Base-by-base conservation (phyloP, 1,284 basidiomycete genomes). In the Microbotryomycetes sp. region DNA sequence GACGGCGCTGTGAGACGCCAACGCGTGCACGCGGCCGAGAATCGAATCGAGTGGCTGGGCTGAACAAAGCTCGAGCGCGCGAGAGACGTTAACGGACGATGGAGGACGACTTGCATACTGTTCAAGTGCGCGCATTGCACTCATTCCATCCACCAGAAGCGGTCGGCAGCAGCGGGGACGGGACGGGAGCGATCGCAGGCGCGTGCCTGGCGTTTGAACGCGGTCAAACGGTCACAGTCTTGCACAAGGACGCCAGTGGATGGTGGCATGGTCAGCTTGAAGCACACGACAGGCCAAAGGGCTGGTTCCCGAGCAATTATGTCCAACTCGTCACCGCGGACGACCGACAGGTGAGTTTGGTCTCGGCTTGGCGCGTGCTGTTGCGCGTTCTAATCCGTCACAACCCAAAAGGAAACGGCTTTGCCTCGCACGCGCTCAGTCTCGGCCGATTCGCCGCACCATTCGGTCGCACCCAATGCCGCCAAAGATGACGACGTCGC, bases 221-320 rank as follows among this genome's bases (percentile, higher is more conserved):
- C 0, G 93, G 94, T 1, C 88, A 97, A 73, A 81, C 94, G 56
- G 92, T 98, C 64, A 85, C 85, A 63, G 91, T 97, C 28, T 80
- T 90, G 59, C 90, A 89, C 72, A 82, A 85, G 66, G 92, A 97
- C 76, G 67, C 81, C 0, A 90, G 87, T 64, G 96, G 94, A 0
- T 98, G 96, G 96, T 97, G 94, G 94, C 93, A 98, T 73, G 94
- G 96, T 11, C 91, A 97, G 76, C 77, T 96, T 23, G 65, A 69
- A 21, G n/a, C n/a, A n/a, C n/a, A n/a, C n/a, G 69, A 64, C 18
- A 72, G 73, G 1, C 69, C 85, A 57, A 79, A 91, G 70, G 96
- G 96, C n/a, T 99, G 94, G 94, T 97, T 97, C 76, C 94, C 94
- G n/a, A 91, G 89, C 68, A 81, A 80, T 65, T 81, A 79, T 66